Conservation (phyloP, 1,284 basidiomycete genomes). For the Melanopsichium pennsylvanicum region DNA sequence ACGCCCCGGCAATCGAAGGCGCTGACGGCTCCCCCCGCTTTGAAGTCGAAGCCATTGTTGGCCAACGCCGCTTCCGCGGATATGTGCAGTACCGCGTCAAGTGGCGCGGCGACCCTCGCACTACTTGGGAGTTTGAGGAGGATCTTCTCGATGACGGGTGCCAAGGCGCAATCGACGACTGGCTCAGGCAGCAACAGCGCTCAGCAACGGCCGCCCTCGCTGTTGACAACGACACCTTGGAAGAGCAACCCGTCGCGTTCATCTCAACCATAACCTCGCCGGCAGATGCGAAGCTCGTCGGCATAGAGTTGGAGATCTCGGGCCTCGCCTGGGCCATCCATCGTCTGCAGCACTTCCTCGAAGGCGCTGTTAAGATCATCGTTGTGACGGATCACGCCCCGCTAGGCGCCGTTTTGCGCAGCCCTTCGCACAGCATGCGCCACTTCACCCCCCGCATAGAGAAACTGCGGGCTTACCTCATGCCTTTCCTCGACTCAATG, state of each 20-base stretch:
- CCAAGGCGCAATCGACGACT: not conserved
- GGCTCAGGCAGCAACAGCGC: not conserved
- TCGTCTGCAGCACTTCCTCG: not conserved
- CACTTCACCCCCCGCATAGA: conserved; percentile 2
- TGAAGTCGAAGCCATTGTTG: not conserved
- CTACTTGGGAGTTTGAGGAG: not conserved
- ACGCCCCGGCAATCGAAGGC: not conserved
- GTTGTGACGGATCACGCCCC: conserved; percentile 3
- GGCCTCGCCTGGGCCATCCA: not conserved
- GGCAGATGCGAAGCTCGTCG: not conserved
- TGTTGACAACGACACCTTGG: not conserved
- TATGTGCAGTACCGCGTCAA: not conserved
- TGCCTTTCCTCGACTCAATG: not conserved
- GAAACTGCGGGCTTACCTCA: not conserved
- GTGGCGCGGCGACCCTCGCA: not conserved
- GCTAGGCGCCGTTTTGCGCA: not conserved
- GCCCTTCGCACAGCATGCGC: not conserved
- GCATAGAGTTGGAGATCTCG: not conserved
- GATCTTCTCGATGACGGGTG: not conserved
- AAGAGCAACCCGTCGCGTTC: not conserved
- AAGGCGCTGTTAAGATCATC: conserved; percentile 1
- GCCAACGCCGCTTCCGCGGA: not conserved
- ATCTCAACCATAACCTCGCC: not conserved
- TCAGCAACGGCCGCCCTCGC: not conserved
- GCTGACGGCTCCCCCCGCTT: not conserved